Evolutionary conservation across 495 filamentous ascomycete genomes (phyloP).

Genomic region (Poronia punctata): DNA sequence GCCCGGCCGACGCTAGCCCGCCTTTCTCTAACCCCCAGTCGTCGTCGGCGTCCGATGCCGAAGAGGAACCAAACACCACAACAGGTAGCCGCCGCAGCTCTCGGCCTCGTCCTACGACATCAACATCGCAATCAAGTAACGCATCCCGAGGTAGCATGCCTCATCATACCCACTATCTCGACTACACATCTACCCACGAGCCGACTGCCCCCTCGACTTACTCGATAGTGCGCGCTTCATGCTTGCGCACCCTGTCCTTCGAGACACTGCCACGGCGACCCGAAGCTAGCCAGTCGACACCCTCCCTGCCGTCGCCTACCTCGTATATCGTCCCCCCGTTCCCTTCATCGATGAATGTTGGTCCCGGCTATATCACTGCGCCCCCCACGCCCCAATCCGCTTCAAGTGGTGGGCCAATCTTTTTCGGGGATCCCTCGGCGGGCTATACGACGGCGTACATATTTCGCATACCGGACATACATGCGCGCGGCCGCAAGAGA

Average conservation of each 20-base stretch:
- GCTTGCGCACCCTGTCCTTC: conserved; percentile 76
- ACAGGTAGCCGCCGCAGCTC: conserved; percentile 6
- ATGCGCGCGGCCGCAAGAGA: conserved; percentile 78
- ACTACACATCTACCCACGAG: conserved; percentile 80
- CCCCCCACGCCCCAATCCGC: conserved; percentile 29
- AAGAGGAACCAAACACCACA: conserved; percentile 30
- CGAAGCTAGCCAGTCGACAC: conserved; percentile 20
- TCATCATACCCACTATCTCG: conserved; percentile 73
- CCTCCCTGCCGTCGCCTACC: conserved; percentile 14
- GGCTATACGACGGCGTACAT: conserved; percentile 92
- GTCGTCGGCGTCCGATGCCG: conserved; percentile 38
- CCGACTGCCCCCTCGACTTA: conserved; percentile 71
- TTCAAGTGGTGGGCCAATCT: conserved; percentile 61
- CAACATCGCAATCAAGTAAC: conserved; percentile 37
- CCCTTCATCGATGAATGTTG: conserved; percentile 25
- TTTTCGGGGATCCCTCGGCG: conserved; percentile 73
- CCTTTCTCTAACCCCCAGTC: conserved; percentile 33
- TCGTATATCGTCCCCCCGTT: conserved; percentile 16
- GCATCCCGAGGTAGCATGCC: conserved; percentile 43
- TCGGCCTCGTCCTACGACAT: conserved; percentile 20
- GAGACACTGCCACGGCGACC: conserved; percentile 71
- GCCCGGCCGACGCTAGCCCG: conserved; percentile 31
- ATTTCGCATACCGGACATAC: conserved; percentile 81
- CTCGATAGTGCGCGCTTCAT: conserved; percentile 76
- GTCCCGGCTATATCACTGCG: conserved; percentile 25